phyloP scores from a whole-genome alignment of 139 green algal genomes.

The Coccomyxa sp. region DNA sequence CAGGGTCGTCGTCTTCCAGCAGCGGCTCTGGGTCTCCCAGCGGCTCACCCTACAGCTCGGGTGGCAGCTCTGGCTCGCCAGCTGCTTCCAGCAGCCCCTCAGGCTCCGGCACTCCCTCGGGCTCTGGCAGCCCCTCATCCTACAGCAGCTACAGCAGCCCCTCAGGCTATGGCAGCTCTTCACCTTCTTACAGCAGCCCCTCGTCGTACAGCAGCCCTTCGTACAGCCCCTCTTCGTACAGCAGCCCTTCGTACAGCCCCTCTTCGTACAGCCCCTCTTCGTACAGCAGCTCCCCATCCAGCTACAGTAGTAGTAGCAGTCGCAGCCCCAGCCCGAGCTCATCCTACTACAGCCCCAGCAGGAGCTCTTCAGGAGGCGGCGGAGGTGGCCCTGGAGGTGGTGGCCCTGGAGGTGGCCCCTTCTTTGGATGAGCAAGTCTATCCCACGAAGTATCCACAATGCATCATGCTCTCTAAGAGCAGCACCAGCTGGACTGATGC shows the following conservation, averaged over 20 bases:
- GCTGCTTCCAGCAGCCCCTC: neutral
- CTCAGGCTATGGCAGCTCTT: neutral
- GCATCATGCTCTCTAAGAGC: too few species aligned
- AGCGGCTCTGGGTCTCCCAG: too few species aligned
- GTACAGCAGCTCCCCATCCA: neutral
- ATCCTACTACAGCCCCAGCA: too few species aligned
- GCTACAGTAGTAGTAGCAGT: neutral
- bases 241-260: neutral
- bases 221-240: neutral
- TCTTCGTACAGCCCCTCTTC: neutral
- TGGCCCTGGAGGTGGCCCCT: too few species aligned
- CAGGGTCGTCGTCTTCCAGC: too few species aligned
- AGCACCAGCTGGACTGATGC: too few species aligned
- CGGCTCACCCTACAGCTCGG: neutral
- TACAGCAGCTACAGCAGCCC: neutral
- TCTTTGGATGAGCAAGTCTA: too few species aligned
- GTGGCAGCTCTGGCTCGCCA: neutral
- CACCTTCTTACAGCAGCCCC: neutral
- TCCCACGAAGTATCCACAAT: too few species aligned
- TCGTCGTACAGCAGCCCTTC: neutral
- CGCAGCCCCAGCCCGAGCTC: neutral
- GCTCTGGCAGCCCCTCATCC: neutral
- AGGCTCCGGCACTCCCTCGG: neutral
- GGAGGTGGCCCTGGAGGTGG: too few species aligned
- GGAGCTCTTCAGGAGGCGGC: too few species aligned